Conservation (phyloP, 768 basidiomycete genomes). For the Calocybe gangraenosa region DNA sequence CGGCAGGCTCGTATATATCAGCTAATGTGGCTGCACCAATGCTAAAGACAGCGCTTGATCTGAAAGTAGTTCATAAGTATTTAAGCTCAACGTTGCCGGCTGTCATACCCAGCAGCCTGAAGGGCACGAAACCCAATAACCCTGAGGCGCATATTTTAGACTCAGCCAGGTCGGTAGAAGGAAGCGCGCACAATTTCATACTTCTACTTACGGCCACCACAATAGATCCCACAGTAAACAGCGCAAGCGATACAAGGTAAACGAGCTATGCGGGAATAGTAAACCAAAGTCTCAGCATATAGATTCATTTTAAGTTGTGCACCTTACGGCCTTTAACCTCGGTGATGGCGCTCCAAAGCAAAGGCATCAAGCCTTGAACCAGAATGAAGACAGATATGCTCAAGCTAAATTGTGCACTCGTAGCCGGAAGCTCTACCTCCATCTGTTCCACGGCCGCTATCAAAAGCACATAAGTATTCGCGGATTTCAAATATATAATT, state of each 20-base stretch:
- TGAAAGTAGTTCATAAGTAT: neutral
- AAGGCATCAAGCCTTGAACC: conserved; percentile 63
- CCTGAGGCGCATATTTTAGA: conserved; percentile 15
- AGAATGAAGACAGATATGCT: conserved; percentile 71
- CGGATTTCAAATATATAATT: neutral
- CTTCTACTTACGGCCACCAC: conserved; percentile 52
- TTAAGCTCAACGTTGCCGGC: too few relatives aligned
- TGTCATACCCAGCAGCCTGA: conserved; percentile 55
- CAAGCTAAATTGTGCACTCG: conserved; percentile 58
- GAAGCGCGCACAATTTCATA: conserved; percentile 40
- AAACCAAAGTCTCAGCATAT: neutral
- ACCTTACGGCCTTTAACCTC: conserved; percentile 78
- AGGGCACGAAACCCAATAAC: conserved; percentile 67
- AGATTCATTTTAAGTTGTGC: neutral
- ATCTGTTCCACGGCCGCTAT: conserved; percentile 63
- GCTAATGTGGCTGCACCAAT: conserved; percentile 78
- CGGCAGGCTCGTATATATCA: conserved; percentile 71
- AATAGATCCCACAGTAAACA: conserved; percentile 53
- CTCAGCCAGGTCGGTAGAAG: neutral
- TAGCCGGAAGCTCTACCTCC: conserved; percentile 55
- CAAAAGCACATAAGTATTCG: neutral
- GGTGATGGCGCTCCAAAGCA: conserved; percentile 65
- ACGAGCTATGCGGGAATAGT: conserved; percentile 37
- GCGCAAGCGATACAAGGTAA: conserved; percentile 45
- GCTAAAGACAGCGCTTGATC: conserved; percentile 25